Conservation (phyloP, 2,329 filamentous ascomycete species). For the Botrytis medusae region DNA sequence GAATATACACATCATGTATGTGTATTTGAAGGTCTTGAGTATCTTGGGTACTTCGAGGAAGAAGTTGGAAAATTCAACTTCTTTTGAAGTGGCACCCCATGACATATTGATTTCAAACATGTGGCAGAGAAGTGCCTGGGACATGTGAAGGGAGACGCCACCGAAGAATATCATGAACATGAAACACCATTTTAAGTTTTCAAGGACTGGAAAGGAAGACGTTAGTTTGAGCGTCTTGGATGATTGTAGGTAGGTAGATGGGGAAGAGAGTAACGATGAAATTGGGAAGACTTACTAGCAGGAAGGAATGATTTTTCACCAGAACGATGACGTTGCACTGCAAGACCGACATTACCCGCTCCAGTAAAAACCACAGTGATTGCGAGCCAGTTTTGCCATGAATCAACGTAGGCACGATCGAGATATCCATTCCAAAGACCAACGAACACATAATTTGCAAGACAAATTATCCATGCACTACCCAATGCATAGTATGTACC, state of each 20-base stretch:
- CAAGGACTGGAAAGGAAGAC: conserved; percentile 1
- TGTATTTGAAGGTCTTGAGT: conserved; percentile 21
- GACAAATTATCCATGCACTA: conserved; percentile 62
- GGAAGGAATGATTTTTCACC: conserved; percentile 53
- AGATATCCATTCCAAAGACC: conserved; percentile 68
- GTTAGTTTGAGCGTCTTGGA: background rate
- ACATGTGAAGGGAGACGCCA: conserved; percentile 75
- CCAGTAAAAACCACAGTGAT: conserved; percentile 65
- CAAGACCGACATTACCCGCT: conserved; percentile 49
- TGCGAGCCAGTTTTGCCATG: conserved; percentile 62
- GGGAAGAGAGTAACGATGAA: background rate
- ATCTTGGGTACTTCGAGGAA: conserved; percentile 20
- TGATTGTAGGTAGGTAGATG: background rate
- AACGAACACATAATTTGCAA: conserved; percentile 68
- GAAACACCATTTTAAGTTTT: conserved; percentile 21
- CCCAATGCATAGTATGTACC: conserved; percentile 63
- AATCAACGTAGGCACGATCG: conserved; percentile 66
- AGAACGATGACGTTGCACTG: conserved; percentile 62
- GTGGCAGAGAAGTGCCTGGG: conserved; percentile 73
- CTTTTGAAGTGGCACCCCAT: conserved; percentile 81
- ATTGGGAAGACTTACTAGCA: conserved; percentile 33
- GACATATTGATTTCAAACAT: conserved; percentile 82
- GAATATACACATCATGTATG: conserved; percentile 14
- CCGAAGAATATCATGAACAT: conserved; percentile 65
- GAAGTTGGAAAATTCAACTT: conserved; percentile 53